Percentiles rank a stretch among this genome's conserved stretches.
These are phyloP conservation scores for Colletotrichum trifolii DNA, from an alignment of 2,329 filamentous ascomycete genomes.

Conservation along the genomic window DNA sequence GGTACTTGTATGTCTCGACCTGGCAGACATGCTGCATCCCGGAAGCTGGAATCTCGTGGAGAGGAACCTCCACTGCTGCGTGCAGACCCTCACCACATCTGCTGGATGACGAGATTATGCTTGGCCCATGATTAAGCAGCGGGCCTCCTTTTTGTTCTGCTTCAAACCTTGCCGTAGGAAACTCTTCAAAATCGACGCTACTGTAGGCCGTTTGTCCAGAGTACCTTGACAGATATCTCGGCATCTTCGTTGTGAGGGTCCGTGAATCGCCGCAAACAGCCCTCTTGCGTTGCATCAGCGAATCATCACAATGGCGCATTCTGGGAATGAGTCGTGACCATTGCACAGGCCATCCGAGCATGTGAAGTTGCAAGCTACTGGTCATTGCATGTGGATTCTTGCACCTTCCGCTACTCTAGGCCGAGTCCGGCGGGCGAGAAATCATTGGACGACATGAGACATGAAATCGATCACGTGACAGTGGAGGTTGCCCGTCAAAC, in stretches of 20 bases:
- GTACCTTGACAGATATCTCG: neutral
- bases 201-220: no score
- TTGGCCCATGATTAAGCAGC: conserved; percentile 28
- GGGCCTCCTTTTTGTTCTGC: neutral
- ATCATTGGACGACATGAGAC: neutral
- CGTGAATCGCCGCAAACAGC: conserved; percentile 20
- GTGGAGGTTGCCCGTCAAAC: neutral
- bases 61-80: conserved; percentile 6
- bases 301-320: conserved; percentile 28
- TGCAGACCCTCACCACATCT: conserved; percentile 17
- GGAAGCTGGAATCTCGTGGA: conserved; percentile 29
- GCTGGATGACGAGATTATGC: conserved; percentile 24
- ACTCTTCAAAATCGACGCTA: no score
- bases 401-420: conserved; percentile 33
- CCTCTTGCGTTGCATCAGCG: neutral
- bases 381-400: conserved; percentile 17
- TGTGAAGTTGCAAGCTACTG: conserved; percentile 34
- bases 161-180: neutral
- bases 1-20: neutral
- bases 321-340: conserved; percentile 10
- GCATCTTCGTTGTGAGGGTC: conserved; percentile 15
- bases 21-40: conserved; percentile 26
- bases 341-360: conserved; percentile 31
- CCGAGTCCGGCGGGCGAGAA: conserved; percentile 11
- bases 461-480: neutral